Percentiles rank a stretch among this genome's conserved stretches.
phyloP scores from a whole-genome alignment of 208 protist genomes.

The Leishmania martiniquensis region DNA sequence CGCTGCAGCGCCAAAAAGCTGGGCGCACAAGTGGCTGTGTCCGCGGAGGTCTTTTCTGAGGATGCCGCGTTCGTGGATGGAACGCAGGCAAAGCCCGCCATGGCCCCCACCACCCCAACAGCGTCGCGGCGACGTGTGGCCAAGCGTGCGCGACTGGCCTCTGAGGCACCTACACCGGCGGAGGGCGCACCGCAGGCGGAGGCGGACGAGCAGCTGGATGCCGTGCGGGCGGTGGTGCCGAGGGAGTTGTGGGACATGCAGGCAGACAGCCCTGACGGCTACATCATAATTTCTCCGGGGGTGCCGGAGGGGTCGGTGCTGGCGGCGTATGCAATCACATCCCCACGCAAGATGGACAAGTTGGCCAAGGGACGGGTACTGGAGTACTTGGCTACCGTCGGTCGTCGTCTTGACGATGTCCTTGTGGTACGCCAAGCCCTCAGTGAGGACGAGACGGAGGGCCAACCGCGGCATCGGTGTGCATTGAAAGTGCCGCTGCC shows the following conservation, averaged over 20 bases:
- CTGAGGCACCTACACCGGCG: neutral
- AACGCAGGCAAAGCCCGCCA: neutral
- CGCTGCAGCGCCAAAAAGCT: constrained; percentile 25
- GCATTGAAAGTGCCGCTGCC: constrained; percentile 72
- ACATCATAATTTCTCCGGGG: constrained; percentile 63
- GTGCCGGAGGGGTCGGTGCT: constrained; percentile 28
- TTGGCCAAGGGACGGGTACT: constrained; percentile 55
- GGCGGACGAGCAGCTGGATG: neutral
- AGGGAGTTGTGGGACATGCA: constrained; percentile 58
- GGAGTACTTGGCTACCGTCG: constrained; percentile 70
- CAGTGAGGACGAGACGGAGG: constrained; percentile 48
- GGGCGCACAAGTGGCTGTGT: constrained; percentile 2
- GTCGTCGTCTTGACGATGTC: constrained; percentile 71
- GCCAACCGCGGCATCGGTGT: constrained; percentile 44
- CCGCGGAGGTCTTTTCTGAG: neutral
- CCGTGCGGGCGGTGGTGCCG: constrained; percentile 29
- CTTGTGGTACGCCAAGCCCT: constrained; percentile 51
- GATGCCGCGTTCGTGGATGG: neutral
- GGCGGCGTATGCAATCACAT: constrained; percentile 18
- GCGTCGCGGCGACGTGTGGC: constrained; percentile 21
- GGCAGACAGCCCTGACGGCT: constrained; percentile 72
- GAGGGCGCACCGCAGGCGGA: too few species aligned
- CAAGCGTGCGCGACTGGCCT: constrained; percentile 29
- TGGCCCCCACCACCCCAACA: neutral
- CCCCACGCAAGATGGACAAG: constrained; percentile 43